A percentile compares a stretch with the other conserved stretches of the same genome.
Conservation (phyloP, 1,284 basidiomycete genomes). For the Ganoderma leucocontextum region DNA sequence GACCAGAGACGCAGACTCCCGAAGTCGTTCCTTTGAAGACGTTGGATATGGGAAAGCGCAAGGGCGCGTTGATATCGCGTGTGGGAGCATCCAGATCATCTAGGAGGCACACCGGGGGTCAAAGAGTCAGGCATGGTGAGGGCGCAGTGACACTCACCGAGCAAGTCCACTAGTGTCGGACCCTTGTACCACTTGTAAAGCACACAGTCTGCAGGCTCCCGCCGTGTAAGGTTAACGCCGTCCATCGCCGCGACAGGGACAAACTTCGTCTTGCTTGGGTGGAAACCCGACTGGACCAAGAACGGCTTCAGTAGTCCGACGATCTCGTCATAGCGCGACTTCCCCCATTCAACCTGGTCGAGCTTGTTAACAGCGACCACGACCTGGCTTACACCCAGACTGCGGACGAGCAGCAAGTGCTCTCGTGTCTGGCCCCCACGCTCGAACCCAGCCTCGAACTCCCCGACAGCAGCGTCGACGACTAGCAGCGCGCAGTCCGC, state of each 20-base stretch:
- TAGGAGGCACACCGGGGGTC: conserved; percentile 39
- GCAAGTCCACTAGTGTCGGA: conserved; percentile 83
- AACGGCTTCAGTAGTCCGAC: conserved; percentile 81
- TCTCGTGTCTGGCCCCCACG: conserved; percentile 97
- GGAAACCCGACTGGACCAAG: conserved; percentile 88
- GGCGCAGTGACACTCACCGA: conserved; percentile 61
- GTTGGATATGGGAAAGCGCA: conserved; percentile 93
- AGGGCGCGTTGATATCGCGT: conserved; percentile 79
- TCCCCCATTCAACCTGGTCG: conserved; percentile 88
- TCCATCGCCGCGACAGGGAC: conserved; percentile 92
- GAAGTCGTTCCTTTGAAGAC: conserved; percentile 92
- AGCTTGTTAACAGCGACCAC: conserved; percentile 96
- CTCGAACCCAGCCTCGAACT: conserved; percentile 96
- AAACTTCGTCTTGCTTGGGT: conserved; percentile 80
- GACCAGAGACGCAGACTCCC: conserved; percentile 86
- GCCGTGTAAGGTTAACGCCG: conserved; percentile 84
- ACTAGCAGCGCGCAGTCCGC: conserved; percentile 97
- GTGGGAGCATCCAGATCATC: conserved; percentile 86
- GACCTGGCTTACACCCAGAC: conserved; percentile 94
- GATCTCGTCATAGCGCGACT: conserved; percentile 88
- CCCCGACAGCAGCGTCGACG: conserved; percentile 89
- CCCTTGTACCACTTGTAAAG: conserved; percentile 86
- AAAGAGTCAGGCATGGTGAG: conserved; percentile 11
- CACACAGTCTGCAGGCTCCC: conserved; percentile 55
- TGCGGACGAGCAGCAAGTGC: conserved; percentile 91